Conservation (phyloP, 1,284 basidiomycete species). For the Ustilago vetiveriae region DNA sequence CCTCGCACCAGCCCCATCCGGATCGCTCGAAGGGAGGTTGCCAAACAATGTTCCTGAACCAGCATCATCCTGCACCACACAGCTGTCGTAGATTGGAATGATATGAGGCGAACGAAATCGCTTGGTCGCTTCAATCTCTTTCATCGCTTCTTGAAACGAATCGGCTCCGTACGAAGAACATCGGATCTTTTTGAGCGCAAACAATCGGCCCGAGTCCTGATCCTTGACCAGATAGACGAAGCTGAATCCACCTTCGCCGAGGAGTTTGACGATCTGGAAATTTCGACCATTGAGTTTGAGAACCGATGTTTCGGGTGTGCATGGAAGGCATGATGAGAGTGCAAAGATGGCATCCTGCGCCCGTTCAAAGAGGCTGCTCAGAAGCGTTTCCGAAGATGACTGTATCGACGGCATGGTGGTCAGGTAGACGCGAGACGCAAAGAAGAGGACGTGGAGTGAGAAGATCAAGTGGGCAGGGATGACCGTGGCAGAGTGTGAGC, state of each 20-base stretch:
- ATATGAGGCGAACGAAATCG: constrained; percentile 65
- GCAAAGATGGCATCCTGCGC: constrained; percentile 57
- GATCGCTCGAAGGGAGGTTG: constrained; percentile 53
- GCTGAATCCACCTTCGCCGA: constrained; percentile 66
- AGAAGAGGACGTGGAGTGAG: constrained; percentile 2
- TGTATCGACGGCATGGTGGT: constrained; percentile 35
- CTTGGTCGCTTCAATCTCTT: constrained; percentile 66
- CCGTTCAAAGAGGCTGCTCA: constrained; percentile 38
- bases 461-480: too few relatives aligned
- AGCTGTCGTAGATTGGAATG: constrained; percentile 64
- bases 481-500: neutral
- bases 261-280: constrained; percentile 60
- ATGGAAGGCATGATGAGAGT: constrained; percentile 52
- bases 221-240: constrained; percentile 66
- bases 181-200: constrained; percentile 67
- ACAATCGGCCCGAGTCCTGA: constrained; percentile 55
- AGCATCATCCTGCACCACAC: constrained; percentile 61
- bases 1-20: constrained; percentile 34
- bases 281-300: constrained; percentile 62
- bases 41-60: constrained; percentile 44
- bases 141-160: constrained; percentile 63
- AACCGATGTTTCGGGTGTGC: constrained; percentile 41
- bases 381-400: constrained; percentile 16
- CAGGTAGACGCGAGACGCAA: neutral
- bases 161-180: constrained; percentile 62